phyloP scores from a whole-genome alignment of 2,329 filamentous ascomycete species.

The Botrytis medusae region DNA sequence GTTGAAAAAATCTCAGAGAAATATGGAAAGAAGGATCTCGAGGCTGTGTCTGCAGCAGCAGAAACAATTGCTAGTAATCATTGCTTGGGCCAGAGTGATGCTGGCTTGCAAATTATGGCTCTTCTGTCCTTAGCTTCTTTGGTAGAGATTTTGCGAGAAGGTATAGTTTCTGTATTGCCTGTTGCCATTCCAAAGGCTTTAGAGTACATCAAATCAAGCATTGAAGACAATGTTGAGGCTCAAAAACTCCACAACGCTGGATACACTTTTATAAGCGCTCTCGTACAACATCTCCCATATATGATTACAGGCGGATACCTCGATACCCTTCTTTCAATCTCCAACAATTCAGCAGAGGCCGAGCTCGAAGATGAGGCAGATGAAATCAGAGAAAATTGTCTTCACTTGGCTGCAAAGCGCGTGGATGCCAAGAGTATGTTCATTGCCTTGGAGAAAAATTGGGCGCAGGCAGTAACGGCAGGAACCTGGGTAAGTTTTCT shows the following conservation, averaged over 20 bases:
- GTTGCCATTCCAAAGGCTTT: slow-evolving; percentile 71
- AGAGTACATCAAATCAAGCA: slow-evolving; percentile 65
- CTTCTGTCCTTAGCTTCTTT: slow-evolving; percentile 85
- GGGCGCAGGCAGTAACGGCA: slow-evolving; percentile 60
- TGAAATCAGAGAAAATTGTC: slow-evolving; percentile 65
- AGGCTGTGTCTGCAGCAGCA: slow-evolving; percentile 73
- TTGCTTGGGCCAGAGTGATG: slow-evolving; percentile 73
- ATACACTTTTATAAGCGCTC: slow-evolving; percentile 74
- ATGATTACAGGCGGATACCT: slow-evolving; percentile 80
- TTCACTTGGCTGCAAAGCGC: slow-evolving; percentile 73
- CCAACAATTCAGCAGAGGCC: slow-evolving; percentile 67
- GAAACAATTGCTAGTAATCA: slow-evolving; percentile 72
- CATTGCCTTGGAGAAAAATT: slow-evolving; percentile 69
- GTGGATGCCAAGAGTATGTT: slow-evolving; percentile 77
- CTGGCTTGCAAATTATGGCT: slow-evolving; percentile 76
- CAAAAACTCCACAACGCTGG: slow-evolving; percentile 75
- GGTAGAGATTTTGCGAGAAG: slow-evolving; percentile 83
- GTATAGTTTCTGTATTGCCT: slow-evolving; percentile 80
- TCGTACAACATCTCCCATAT: slow-evolving; percentile 82
- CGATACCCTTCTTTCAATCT: slow-evolving; percentile 68
- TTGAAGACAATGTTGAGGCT: slow-evolving; percentile 54
- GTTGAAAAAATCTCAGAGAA: slow-evolving; percentile 92
- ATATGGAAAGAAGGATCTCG: slow-evolving; percentile 88
- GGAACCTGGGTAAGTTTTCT: slow-evolving; percentile 58
- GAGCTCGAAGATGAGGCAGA: slow-evolving; percentile 61